Evolutionary conservation across 257 asterid genomes (phyloP), one percentile per base, ranked within the genome.

Genomic region (Agastache rugosa): DNA sequence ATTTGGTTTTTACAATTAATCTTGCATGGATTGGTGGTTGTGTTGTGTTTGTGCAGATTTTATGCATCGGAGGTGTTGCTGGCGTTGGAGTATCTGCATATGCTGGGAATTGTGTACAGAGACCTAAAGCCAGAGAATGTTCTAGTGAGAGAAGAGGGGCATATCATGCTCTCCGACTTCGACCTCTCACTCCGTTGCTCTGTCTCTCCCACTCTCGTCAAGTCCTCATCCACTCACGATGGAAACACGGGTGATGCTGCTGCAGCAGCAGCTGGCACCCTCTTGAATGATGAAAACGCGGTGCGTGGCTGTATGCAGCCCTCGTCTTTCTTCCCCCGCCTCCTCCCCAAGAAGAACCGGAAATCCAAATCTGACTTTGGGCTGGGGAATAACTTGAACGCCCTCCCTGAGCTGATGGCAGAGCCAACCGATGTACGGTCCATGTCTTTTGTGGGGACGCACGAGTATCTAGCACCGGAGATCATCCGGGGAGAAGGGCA

Each of bases 71-170:
- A 93, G 85, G 89, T 93, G 39, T 69, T 93, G 74, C 68, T 91
- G 65, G 98, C 96, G 0, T 87, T 93, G 1, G 98, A 93, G 75
- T 93, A 93, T 76, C 89, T 93, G 63, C 98, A 93, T 54, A 91
- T 93, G 98, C 87, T 93, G 25, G 98, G 98, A 45, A 86, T 93
- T 2, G 97, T 93, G 0, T 93, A 93, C 85, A 78, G 97, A 23
- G 98, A 93, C 79, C 82, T 93, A 31, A 93, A 93, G 77, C 98
- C 98, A 14, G 98, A 93, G 80, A 93, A 93, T 68, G 96, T 93
- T 44, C 78, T 91, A 11, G 98, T 93, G 35, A 83, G 98, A 71
- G 97, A 88, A 17, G 93, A 87, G 71, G 98, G 98, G 58, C 98
- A 93, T 59, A 91, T 93, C 67, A 93, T 93, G 98, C 89, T 93